Conservation (phyloP, 305 asterid species). For the Caryopteris hybrid region DNA sequence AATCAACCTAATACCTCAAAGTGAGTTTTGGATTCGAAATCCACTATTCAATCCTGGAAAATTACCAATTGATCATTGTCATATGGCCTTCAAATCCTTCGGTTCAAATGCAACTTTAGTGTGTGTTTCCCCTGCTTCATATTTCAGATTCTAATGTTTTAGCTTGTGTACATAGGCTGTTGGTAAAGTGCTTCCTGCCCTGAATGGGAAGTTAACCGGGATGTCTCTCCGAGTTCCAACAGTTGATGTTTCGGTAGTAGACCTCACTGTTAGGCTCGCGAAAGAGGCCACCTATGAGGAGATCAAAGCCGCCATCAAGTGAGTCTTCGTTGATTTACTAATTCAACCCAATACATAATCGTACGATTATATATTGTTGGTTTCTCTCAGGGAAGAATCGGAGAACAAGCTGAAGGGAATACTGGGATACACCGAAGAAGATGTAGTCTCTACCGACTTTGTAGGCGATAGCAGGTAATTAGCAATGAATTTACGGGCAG, state of each 20-base stretch:
- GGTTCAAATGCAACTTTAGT: no score
- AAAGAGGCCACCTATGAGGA: conserved; percentile 47
- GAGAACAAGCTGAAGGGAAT: conserved; percentile 49
- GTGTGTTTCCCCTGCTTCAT: no score
- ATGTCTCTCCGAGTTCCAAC: conserved; percentile 60
- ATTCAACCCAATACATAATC: no score
- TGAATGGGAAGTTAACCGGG: conserved; percentile 44
- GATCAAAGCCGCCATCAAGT: conserved; percentile 49
- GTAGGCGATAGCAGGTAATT: conserved; percentile 51
- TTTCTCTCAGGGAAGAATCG: conserved; percentile 37
- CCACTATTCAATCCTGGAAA: no score
- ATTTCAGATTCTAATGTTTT: no score
- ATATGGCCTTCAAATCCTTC: no score
- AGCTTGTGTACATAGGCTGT: conserved; percentile 37
- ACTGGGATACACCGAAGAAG: conserved; percentile 51
- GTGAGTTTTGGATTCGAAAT: no score
- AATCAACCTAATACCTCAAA: no score
- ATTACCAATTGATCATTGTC: no score
- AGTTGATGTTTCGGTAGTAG: conserved; percentile 49
- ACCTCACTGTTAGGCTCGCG: conserved; percentile 42
- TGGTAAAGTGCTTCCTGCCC: conserved; percentile 52
- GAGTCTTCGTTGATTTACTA: no score
- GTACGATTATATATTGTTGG: no score
- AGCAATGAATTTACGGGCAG: no score
- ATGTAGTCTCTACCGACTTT: conserved; percentile 50